Evolutionary conservation across 805 yeast species (phyloP).

Genomic region (Teunomyces barrocoloradensis): DNA sequence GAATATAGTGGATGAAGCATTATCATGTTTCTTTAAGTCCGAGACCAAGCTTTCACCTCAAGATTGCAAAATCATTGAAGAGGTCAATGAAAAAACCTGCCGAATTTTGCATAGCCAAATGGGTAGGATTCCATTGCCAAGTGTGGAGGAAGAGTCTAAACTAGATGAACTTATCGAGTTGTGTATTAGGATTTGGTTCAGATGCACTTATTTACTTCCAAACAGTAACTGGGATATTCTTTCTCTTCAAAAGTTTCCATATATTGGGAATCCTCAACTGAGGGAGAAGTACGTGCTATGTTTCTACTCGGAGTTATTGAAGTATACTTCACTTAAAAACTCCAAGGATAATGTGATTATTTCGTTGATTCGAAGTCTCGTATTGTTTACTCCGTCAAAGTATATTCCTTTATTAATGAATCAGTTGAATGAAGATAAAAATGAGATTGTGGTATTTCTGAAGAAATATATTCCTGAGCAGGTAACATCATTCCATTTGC

Average conservation of each 20-base stretch:
- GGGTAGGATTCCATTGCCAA: slow-evolving; percentile 35
- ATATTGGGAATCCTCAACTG: slow-evolving; percentile 38
- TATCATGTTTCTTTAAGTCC: background rate
- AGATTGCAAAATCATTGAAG: background rate
- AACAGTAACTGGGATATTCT: slow-evolving; percentile 34
- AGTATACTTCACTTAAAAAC: slow-evolving; percentile 16
- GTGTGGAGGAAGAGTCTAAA: slow-evolving; percentile 18
- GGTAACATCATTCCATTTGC: slow-evolving; percentile 17
- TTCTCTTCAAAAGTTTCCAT: slow-evolving; percentile 37
- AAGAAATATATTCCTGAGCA: slow-evolving; percentile 16
- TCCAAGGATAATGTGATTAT: slow-evolving; percentile 22
- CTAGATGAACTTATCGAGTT: slow-evolving; percentile 24
- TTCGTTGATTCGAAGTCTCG: slow-evolving; percentile 24
- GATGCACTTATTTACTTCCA: slow-evolving; percentile 13
- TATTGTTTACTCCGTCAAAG: slow-evolving; percentile 22
- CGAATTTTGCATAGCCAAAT: slow-evolving; percentile 25
- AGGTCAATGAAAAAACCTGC: slow-evolving; percentile 6
- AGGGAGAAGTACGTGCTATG: slow-evolving; percentile 30
- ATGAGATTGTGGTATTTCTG: slow-evolving; percentile 17
- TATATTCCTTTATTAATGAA: slow-evolving; percentile 24
- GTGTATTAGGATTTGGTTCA: slow-evolving; percentile 31
- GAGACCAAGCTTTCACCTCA: background rate
- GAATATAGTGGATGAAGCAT: background rate
- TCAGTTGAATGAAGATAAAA: slow-evolving; percentile 13
- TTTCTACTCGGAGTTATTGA: slow-evolving; percentile 25